Base-by-base conservation (phyloP, 192 early-diverging fungal species). In the Rhizoclosmatium globosum region DNA sequence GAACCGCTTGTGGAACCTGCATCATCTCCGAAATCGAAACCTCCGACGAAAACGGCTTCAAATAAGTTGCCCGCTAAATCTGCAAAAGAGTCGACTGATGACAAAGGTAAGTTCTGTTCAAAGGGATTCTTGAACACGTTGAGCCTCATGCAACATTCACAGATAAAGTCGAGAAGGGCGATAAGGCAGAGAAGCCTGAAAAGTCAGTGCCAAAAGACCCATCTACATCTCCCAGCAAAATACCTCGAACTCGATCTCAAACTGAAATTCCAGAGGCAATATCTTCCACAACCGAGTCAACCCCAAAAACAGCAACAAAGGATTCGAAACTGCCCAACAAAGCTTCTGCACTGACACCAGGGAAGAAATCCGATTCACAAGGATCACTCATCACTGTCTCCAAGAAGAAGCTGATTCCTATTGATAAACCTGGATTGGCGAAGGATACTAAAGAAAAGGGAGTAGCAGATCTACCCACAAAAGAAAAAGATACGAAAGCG, bases 371-470 rank as follows among this genome's bases (percentile, higher is more conserved):
- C 31, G 31, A 68, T 15, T 21, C 38, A n/a, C 38, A 38, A 6
- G 6, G 15, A 11, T 56, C 6, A 45, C 4, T 56, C 69, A 48
- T 31, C 69, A 31, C 31, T 21, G 59, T 74, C 6, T 56, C 64
- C 3, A 76, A 64, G 47, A 76, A 76, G 62, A 76, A 76, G 64
- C 41, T 76, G 74, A 56, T 76, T 38, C 45, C 74, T 17, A 62
- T 76, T 17, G 74, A 65, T 19, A 59, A 59, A 17, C 74, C 64
- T 13, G 46, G 4, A 17, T 7, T 43, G 4, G 57, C 17, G 11
- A 38, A 2, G 6, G 69, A 41, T 21, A 15, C 21, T 4, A 48
- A 48, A 48, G 31, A 38, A 15, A 71, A 1, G n/a, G 69, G 19
- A 56, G 21, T 23, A 6, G 41, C 21, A 43, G 66, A 23, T 41